Percentiles rank a stretch among this genome's conserved stretches.
Evolutionary conservation across 2,329 filamentous ascomycete species (phyloP).

Genomic region (Pseudopithomyces maydicus): DNA sequence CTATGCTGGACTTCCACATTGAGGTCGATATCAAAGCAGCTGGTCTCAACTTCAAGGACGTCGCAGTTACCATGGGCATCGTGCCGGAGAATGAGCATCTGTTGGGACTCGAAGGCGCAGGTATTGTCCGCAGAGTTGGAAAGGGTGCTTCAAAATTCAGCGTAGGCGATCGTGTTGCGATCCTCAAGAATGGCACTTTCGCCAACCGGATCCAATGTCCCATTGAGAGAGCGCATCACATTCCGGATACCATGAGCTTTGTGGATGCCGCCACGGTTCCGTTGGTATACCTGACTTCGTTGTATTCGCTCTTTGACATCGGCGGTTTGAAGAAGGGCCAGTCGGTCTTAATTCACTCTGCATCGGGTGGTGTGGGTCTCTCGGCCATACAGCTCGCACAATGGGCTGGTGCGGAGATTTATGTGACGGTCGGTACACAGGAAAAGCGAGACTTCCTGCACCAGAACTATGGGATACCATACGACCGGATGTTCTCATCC

Average conservation of each 20-base stretch:
- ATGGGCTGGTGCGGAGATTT: slow-evolving; percentile 1
- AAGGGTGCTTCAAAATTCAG: background rate
- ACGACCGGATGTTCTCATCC: slow-evolving; percentile 33
- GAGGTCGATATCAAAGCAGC: slow-evolving; percentile 30
- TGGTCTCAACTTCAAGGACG: slow-evolving; percentile 19
- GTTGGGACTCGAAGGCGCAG: slow-evolving; percentile 19
- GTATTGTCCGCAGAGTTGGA: slow-evolving; percentile 12
- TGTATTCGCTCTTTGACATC: slow-evolving; percentile 25
- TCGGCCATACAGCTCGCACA: slow-evolving; percentile 22
- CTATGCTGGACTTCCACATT: background rate
- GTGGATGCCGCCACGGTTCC: slow-evolving; percentile 14
- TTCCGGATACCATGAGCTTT: slow-evolving; percentile 13
- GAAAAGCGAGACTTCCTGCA: slow-evolving; percentile 34
- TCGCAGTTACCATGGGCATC: slow-evolving; percentile 26
- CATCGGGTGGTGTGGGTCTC: slow-evolving; percentile 24
- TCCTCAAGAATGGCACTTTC: slow-evolving; percentile 7
- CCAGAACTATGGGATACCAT: slow-evolving; percentile 25
- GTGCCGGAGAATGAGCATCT: slow-evolving; percentile 11
- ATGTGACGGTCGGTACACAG: slow-evolving; percentile 26
- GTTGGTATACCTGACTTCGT: background rate
- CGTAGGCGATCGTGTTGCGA: slow-evolving; percentile 13
- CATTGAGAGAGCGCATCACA: background rate
- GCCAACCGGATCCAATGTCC: slow-evolving; percentile 10
- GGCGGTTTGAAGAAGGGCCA: slow-evolving; percentile 32
- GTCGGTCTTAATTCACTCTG: slow-evolving; percentile 28